Evolutionary conservation across 352 stramenopile genomes (phyloP).

Genomic region (Phytophthora foliorum): DNA sequence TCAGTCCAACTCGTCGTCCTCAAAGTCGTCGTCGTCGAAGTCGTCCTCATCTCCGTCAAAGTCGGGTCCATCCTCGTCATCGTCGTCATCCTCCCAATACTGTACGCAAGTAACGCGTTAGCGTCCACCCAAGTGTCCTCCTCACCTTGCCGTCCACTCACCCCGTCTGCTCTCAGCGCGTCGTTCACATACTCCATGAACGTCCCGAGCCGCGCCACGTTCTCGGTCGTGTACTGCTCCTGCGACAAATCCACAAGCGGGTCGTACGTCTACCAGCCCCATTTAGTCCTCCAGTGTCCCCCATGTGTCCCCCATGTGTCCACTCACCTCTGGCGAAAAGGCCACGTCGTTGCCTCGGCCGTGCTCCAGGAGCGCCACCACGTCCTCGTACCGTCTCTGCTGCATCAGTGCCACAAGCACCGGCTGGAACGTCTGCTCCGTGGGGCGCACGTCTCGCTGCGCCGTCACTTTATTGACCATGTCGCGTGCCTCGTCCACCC

Average conservation of each 20-base stretch:
- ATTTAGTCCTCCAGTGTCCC: background rate
- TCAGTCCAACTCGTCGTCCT: constrained; percentile 43
- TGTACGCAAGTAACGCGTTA: constrained; percentile 6
- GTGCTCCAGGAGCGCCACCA: constrained; percentile 62
- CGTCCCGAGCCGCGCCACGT: constrained; percentile 54
- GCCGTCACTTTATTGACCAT: constrained; percentile 51
- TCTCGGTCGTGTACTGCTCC: constrained; percentile 45
- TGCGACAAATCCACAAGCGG: constrained; percentile 64
- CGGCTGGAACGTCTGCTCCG: constrained; percentile 59
- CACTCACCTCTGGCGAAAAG: constrained; percentile 63
- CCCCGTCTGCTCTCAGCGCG: constrained; percentile 58
- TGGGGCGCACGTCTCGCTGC: constrained; percentile 61
- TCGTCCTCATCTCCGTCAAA: constrained; percentile 36
- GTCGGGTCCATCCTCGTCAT: constrained; percentile 11
- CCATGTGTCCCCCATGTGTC: background rate
- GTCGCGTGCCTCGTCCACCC: constrained; percentile 57
- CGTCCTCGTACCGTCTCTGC: constrained; percentile 55
- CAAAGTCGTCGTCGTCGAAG: constrained; percentile 43
- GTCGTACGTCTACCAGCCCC: constrained; percentile 61
- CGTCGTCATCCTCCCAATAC: constrained; percentile 47
- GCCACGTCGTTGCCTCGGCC: constrained; percentile 54
- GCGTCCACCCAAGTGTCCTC: background rate
- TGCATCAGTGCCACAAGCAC: constrained; percentile 62
- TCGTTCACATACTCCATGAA: constrained; percentile 75
- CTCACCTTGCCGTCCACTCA: constrained; percentile 22